These are phyloP conservation scores for Rosa hybrid DNA, from an alignment of 331 rosid species.

Conservation along the genomic window DNA sequence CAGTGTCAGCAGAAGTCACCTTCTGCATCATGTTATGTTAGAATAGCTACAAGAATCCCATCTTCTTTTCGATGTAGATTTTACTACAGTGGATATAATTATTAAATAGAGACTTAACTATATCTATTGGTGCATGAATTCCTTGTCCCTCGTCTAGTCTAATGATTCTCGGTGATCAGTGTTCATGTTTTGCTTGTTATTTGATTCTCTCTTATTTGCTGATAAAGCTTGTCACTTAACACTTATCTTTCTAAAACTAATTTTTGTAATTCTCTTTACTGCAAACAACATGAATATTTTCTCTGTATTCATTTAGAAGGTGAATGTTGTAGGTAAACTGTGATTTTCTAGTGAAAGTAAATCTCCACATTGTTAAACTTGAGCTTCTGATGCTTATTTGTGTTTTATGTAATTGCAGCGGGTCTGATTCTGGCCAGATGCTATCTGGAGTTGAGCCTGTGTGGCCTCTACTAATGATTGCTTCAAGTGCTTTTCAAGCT, in stretches of 20 bases:
- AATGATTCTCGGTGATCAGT: not conserved
- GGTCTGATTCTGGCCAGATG: slow-evolving; percentile 79
- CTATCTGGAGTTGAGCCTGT: slow-evolving; percentile 69
- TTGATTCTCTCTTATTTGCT: not conserved
- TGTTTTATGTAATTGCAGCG: slow-evolving; percentile 47
- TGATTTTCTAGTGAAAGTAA: not conserved
- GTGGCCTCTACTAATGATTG: slow-evolving; percentile 85
- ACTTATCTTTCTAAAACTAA: not conserved
- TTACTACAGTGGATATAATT: not conserved
- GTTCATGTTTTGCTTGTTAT: not conserved
- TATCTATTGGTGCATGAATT: not conserved
- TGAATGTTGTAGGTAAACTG: not conserved
- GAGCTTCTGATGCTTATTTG: slow-evolving; percentile 26
- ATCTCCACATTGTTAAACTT: not conserved
- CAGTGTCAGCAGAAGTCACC: not conserved
- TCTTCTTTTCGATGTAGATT: not conserved
- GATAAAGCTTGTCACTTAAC: not conserved
- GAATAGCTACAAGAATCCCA: not conserved
- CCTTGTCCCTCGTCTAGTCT: not conserved
- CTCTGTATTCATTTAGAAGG: not conserved
- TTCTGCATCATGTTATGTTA: not conserved
- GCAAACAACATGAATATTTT: not conserved
- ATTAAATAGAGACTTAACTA: not conserved
- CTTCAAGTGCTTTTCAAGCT: slow-evolving; percentile 87
- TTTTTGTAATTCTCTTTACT: not conserved